Conservation (phyloP, 2,329 filamentous ascomycete species). For the Clonostachys chloroleuca region DNA sequence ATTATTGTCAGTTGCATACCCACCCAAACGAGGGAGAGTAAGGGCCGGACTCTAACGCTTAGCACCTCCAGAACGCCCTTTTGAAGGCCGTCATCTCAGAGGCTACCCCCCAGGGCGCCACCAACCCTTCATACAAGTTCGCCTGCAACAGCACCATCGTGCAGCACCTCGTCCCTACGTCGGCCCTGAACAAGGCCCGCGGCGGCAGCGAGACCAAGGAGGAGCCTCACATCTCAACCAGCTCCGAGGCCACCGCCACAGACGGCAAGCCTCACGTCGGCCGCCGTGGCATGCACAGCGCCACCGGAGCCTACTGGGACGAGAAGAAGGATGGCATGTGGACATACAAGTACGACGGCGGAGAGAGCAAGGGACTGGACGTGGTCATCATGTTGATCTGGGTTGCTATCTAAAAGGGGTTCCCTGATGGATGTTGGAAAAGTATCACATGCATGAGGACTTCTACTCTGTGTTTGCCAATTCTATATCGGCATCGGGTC, state of each 20-base stretch:
- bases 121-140: constrained; percentile 77
- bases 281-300: constrained; percentile 85
- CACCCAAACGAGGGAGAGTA: neutral
- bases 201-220: constrained; percentile 42
- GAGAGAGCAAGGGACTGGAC: constrained; percentile 62
- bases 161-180: constrained; percentile 76
- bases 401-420: constrained; percentile 44
- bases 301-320: constrained; percentile 84
- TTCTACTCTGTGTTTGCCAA: too few species aligned
- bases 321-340: constrained; percentile 88
- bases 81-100: constrained; percentile 75
- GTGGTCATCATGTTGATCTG: constrained; percentile 73
- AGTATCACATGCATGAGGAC: too few species aligned
- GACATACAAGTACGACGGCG: constrained; percentile 79
- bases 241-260: constrained; percentile 48
- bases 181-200: constrained; percentile 57
- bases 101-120: constrained; percentile 52
- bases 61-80: constrained; percentile 59
- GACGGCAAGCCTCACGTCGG: constrained; percentile 70
- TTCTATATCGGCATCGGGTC: too few species aligned
- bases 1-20: constrained; percentile 70
- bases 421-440: too few species aligned
- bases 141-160: constrained; percentile 98
- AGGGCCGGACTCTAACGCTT: neutral
- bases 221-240: constrained; percentile 50